phyloP scores from a whole-genome alignment of 345 rosid genomes.

The Firmiana major region DNA sequence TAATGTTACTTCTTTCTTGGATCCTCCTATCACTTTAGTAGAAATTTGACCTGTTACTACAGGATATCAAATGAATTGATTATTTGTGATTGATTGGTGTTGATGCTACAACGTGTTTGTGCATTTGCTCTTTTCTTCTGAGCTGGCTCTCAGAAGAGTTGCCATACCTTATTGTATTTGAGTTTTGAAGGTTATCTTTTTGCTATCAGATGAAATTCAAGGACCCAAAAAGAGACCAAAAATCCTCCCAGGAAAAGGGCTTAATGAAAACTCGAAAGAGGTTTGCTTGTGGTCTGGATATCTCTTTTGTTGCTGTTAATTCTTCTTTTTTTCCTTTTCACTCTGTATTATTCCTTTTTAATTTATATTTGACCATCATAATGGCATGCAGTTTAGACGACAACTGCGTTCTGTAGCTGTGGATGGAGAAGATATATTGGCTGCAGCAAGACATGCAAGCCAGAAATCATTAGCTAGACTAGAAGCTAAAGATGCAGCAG shows the following conservation, averaged over 20 bases:
- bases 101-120: neutral
- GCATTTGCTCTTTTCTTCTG: neutral
- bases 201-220: conserved; percentile 51
- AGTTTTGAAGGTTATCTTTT: conserved; percentile 20
- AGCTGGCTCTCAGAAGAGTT: neutral
- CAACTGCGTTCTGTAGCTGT: conserved; percentile 51
- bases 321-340: neutral
- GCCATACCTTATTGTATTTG: neutral
- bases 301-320: neutral
- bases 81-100: neutral
- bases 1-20: neutral
- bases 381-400: conserved; percentile 49
- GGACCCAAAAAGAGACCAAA: conserved; percentile 76
- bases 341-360: neutral
- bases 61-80: neutral
- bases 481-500: conserved; percentile 57
- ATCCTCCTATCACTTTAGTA: neutral
- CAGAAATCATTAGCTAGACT: conserved; percentile 52
- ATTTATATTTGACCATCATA: neutral
- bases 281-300: conserved; percentile 29
- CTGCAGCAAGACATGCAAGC: conserved; percentile 51
- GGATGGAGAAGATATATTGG: conserved; percentile 58
- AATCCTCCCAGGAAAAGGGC: conserved; percentile 48
- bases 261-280: conserved; percentile 63
- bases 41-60: neutral